Evolutionary conservation across 2,329 filamentous ascomycete species (phyloP).

Genomic region (Botrytis pseudocinerea): DNA sequence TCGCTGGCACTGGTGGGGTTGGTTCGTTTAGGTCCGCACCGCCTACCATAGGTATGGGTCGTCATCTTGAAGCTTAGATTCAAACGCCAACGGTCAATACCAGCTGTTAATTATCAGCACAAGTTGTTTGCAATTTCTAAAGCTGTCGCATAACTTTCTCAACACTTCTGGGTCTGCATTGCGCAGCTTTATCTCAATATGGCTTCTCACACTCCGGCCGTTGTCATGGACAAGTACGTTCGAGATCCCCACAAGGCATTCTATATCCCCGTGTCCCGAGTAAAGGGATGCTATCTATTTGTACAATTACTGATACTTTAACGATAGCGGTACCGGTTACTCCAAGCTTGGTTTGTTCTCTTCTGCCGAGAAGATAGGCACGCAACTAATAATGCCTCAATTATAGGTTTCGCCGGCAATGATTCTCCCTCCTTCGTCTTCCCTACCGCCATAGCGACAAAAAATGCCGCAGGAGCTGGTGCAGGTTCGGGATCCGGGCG

Average conservation of each 20-base stretch:
- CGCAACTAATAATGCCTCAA: slow-evolving; percentile 20
- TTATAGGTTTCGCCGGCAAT: slow-evolving; percentile 92
- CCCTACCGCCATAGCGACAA: slow-evolving; percentile 96
- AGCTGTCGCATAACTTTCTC: slow-evolving; percentile 39
- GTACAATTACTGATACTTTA: slow-evolving; percentile 34
- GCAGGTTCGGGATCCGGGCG: slow-evolving; percentile 82
- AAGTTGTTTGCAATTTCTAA: slow-evolving; percentile 13
- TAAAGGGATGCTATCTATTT: slow-evolving; percentile 1
- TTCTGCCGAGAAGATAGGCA: background rate
- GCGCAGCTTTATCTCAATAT: slow-evolving; percentile 54
- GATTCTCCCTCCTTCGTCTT: slow-evolving; percentile 99
- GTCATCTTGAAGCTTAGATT: slow-evolving; percentile 30
- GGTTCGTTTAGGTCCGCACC: slow-evolving; percentile 24
- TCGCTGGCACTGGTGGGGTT: slow-evolving; percentile 14
- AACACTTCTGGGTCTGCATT: slow-evolving; percentile 33
- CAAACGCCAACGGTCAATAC: slow-evolving; percentile 19
- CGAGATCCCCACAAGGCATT: slow-evolving; percentile 37
- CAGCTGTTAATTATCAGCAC: slow-evolving; percentile 15
- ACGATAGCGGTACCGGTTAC: slow-evolving; percentile 90
- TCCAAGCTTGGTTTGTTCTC: slow-evolving; percentile 85
- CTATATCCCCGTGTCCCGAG: slow-evolving; percentile 18
- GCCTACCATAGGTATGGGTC: slow-evolving; percentile 25
- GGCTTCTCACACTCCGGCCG: slow-evolving; percentile 98
- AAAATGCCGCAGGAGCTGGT: slow-evolving; percentile 69
- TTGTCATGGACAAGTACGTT: slow-evolving; percentile 99